Evolutionary conservation across 116 monocot genomes (phyloP).

Genomic region (Posidonia oceanica): DNA sequence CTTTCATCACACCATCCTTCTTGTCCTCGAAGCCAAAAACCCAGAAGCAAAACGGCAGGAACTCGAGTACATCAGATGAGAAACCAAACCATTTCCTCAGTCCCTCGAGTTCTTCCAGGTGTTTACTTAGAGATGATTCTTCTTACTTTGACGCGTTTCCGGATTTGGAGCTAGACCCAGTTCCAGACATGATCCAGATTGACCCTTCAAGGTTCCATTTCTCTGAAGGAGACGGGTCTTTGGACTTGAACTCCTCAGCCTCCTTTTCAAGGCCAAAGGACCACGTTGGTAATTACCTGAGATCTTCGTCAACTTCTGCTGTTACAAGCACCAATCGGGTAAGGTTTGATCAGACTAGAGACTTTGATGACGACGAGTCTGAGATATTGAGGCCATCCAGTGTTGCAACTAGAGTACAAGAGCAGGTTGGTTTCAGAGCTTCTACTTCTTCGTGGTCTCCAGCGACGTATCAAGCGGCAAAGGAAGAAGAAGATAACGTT

Average conservation of each 20-base stretch:
- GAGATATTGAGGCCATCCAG: neutral
- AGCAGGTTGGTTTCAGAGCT: neutral
- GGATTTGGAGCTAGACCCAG: conserved; percentile 16
- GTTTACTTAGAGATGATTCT: conserved; percentile 24
- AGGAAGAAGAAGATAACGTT: neutral
- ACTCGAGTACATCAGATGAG: neutral
- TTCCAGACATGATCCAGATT: conserved; percentile 7
- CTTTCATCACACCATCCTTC: neutral
- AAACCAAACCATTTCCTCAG: conserved; percentile 5
- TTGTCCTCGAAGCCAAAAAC: conserved; percentile 6
- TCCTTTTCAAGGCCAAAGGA: neutral
- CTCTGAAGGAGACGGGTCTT: conserved; percentile 5
- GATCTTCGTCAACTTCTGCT: conserved; percentile 2
- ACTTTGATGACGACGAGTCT: neutral
- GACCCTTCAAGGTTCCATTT: conserved; percentile 7
- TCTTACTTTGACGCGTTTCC: conserved; percentile 21
- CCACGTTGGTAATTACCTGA: neutral
- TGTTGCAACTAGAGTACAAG: neutral
- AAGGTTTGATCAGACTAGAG: neutral
- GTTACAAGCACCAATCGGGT: neutral
- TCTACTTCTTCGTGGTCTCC: conserved; percentile 10
- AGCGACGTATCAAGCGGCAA: neutral
- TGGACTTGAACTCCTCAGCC: conserved; percentile 1
- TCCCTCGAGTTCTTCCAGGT: conserved; percentile 41
- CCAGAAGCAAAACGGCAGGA: conserved; percentile 17